These are phyloP conservation scores for Russula brevipes DNA, from an alignment of 768 basidiomycete species.

Conservation along the genomic window DNA sequence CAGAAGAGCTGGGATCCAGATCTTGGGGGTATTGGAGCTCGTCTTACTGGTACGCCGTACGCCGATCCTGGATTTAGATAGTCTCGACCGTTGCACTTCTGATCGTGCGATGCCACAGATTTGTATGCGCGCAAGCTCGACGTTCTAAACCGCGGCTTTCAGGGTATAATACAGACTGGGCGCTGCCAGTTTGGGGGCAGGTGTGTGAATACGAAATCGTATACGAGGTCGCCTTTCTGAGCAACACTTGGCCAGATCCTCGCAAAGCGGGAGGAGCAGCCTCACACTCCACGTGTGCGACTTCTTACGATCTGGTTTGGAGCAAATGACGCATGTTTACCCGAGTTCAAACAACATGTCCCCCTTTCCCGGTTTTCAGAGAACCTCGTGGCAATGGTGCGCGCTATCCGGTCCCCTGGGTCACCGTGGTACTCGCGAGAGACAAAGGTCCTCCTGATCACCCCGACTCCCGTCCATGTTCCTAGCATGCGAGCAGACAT, in stretches of 20 bases:
- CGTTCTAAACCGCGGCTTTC: conserved; percentile 80
- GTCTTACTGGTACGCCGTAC: conserved; percentile 61
- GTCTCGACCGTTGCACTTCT: neutral
- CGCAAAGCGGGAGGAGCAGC: conserved; percentile 45
- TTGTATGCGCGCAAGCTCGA: conserved; percentile 77
- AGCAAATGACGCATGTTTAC: conserved; percentile 77
- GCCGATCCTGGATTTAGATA: conserved; percentile 27
- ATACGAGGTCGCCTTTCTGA: neutral
- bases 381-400: conserved; percentile 61
- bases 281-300: conserved; percentile 52
- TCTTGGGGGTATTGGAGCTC: conserved; percentile 57
- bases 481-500: conserved; percentile 50
- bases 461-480: conserved; percentile 79
- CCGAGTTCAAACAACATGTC: conserved; percentile 67
- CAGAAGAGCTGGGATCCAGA: conserved; percentile 54
- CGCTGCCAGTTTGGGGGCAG: conserved; percentile 71
- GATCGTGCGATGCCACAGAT: conserved; percentile 39
- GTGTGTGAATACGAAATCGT: conserved; percentile 34
- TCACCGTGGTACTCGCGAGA: conserved; percentile 64
- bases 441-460: conserved; percentile 75
- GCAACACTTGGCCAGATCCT: conserved; percentile 43
- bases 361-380: conserved; percentile 57
- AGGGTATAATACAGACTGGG: conserved; percentile 89
- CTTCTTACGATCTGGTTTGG: conserved; percentile 89
- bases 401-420: conserved; percentile 53